These are phyloP conservation scores for Alternaria solani DNA, from an alignment of 2,329 filamentous ascomycete genomes.

Conservation along the genomic window DNA sequence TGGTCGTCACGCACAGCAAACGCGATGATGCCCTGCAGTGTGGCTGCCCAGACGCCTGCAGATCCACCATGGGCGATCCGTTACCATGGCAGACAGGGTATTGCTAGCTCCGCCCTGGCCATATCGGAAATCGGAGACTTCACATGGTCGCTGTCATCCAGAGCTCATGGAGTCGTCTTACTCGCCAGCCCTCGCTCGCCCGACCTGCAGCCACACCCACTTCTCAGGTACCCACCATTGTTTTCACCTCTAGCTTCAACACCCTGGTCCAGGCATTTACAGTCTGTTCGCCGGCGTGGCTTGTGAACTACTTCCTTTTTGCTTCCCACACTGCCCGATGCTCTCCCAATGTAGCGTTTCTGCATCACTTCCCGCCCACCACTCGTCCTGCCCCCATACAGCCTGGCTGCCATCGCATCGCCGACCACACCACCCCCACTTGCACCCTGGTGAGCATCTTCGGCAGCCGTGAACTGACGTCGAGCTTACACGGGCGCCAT, in stretches of 20 bases:
- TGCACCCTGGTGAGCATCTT: constrained; percentile 3
- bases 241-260: constrained; percentile 35
- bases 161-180: constrained; percentile 30
- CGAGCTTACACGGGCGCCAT: constrained; percentile 30
- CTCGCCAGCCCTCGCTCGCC: constrained; percentile 34
- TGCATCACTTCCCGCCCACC: constrained; percentile 32
- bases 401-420: constrained; percentile 29
- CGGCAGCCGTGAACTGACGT: constrained; percentile 30
- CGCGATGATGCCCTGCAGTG: constrained; percentile 44
- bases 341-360: constrained; percentile 43
- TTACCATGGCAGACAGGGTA: constrained; percentile 47
- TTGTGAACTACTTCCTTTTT: constrained; percentile 43
- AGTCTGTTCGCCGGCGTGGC: constrained; percentile 45
- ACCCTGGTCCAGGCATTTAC: constrained; percentile 40
- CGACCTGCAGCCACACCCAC: constrained; percentile 49
- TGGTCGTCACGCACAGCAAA: constrained; percentile 16
- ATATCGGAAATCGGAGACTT: constrained; percentile 50
- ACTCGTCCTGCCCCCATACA: constrained; percentile 25
- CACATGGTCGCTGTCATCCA: constrained; percentile 38
- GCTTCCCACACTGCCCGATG: constrained; percentile 33
- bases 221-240: constrained; percentile 41
- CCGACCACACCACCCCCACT: constrained; percentile 34
- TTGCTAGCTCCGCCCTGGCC: constrained; percentile 43
- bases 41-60: constrained; percentile 42
- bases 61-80: constrained; percentile 50